Conservation (phyloP, 805 yeast species). For the Schwanniomyces vanrijiae region DNA sequence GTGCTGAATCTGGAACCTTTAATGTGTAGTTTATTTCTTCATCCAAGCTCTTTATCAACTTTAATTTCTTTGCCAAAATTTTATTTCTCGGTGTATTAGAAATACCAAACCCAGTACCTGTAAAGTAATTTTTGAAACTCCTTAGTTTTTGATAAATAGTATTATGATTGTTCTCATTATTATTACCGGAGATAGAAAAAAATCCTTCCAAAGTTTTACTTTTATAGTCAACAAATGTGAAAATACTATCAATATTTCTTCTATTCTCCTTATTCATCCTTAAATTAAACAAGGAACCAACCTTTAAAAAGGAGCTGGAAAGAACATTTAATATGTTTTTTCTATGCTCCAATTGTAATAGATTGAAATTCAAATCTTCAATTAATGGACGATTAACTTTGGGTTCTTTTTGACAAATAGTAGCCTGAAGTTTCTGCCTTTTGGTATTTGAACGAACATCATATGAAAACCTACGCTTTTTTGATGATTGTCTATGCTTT, state of each 20-base stretch:
- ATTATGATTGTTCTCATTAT: background rate
- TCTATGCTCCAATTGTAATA: conserved; percentile 9
- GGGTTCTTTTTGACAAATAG: background rate
- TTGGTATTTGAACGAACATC: background rate
- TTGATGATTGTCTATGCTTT: background rate
- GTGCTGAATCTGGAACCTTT: background rate
- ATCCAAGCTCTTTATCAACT: conserved; percentile 8
- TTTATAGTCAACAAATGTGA: conserved; percentile 20
- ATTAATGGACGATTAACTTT: background rate
- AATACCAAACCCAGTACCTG: conserved; percentile 10
- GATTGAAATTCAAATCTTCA: conserved; percentile 2
- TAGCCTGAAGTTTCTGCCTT: conserved; percentile 1
- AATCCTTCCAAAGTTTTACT: conserved; percentile 16
- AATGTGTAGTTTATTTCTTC: background rate
- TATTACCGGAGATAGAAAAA: conserved; percentile 10
- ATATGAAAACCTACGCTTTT: conserved; percentile 3
- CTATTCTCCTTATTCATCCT: conserved; percentile 1
- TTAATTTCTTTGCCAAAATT: conserved; percentile 10
- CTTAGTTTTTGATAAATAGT: conserved; percentile 5
- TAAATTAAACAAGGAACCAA: conserved; percentile 22
- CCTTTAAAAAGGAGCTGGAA: conserved; percentile 19
- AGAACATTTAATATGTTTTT: conserved; percentile 18
- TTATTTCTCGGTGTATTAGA: conserved; percentile 4
- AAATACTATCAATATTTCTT: conserved; percentile 11
- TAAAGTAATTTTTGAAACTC: conserved; percentile 10